Conservation (phyloP, 2,329 filamentous ascomycete species). For the Pseudogymnoascus sp. region DNA sequence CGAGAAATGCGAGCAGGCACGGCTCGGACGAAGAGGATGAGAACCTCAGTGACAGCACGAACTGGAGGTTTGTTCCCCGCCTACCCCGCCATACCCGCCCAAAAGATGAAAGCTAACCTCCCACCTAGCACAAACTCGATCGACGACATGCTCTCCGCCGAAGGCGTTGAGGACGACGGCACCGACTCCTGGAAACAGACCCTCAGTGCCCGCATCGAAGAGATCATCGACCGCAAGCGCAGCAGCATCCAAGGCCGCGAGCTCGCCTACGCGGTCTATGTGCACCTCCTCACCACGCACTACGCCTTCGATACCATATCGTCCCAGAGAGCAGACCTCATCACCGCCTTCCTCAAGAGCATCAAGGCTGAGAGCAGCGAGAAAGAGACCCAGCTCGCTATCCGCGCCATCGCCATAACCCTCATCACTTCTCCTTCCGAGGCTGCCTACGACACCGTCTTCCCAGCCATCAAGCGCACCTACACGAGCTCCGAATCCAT, state of each 20-base stretch:
- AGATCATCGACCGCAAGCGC: conserved; percentile 62
- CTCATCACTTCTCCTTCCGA: conserved; percentile 56
- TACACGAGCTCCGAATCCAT: conserved; percentile 53
- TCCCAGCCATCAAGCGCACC: conserved; percentile 47
- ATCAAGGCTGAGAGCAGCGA: conserved; percentile 56
- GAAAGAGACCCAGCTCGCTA: conserved; percentile 53
- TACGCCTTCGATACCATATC: conserved; percentile 55
- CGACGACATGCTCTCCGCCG: conserved; percentile 39
- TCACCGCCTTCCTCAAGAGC: conserved; percentile 55
- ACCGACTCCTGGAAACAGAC: conserved; percentile 51
- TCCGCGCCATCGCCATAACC: conserved; percentile 51
- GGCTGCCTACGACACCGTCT: conserved; percentile 51
- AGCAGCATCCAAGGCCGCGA: conserved; percentile 59
- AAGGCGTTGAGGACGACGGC: conserved; percentile 42
- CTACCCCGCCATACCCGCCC: background rate
- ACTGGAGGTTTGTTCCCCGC: conserved; percentile 39
- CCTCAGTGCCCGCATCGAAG: conserved; percentile 51
- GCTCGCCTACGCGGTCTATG: conserved; percentile 49
- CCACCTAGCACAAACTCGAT: conserved; percentile 39
- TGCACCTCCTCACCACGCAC: conserved; percentile 52
- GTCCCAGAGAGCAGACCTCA: conserved; percentile 45
- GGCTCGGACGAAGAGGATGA: conserved; percentile 48
- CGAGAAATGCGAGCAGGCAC: conserved; percentile 41
- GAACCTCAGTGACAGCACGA: conserved; percentile 45
- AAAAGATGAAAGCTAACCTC: background rate